phyloP scores from a whole-genome alignment of 2,329 filamentous ascomycete species.

The Xenosphaeropsis pyriputrescens region DNA sequence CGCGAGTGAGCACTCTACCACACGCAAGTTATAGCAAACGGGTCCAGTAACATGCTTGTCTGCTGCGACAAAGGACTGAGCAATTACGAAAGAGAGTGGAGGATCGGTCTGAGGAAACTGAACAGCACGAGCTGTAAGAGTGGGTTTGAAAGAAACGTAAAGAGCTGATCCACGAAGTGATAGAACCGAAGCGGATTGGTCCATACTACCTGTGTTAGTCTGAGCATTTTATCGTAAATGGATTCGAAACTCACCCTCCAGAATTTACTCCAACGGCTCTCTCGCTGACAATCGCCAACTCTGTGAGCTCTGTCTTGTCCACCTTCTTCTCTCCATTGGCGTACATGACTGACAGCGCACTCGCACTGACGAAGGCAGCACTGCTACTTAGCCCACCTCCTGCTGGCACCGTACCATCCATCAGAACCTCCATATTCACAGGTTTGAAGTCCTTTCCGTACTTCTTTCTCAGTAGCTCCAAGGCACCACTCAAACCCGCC shows the following conservation, averaged over 20 bases:
- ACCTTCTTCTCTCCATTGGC: slow-evolving; percentile 68
- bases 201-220: slow-evolving; percentile 51
- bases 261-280: slow-evolving; percentile 91
- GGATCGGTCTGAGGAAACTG: slow-evolving; percentile 69
- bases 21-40: slow-evolving; percentile 89
- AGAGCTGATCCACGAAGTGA: slow-evolving; percentile 74
- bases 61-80: slow-evolving; percentile 83
- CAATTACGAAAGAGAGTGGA: slow-evolving; percentile 82
- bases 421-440: slow-evolving; percentile 70
- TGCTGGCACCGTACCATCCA: slow-evolving; percentile 83
- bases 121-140: slow-evolving; percentile 61
- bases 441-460: slow-evolving; percentile 44
- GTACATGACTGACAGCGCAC: slow-evolving; percentile 73
- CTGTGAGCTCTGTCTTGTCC: slow-evolving; percentile 82
- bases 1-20: slow-evolving; percentile 88
- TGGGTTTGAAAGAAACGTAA: slow-evolving; percentile 79
- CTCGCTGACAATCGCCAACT: slow-evolving; percentile 89
- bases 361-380: slow-evolving; percentile 84
- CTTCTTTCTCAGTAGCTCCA: slow-evolving; percentile 62
- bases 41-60: slow-evolving; percentile 93
- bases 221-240: not conserved
- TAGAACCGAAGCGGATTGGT: slow-evolving; percentile 92
- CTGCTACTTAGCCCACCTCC: slow-evolving; percentile 89
- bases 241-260: slow-evolving; percentile 50
- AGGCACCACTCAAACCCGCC: slow-evolving; percentile 69